A percentile compares a stretch with the other conserved stretches of the same genome.
Evolutionary conservation across 2,329 filamentous ascomycete genomes (phyloP).

Genomic region (Huntiella savannae): DNA sequence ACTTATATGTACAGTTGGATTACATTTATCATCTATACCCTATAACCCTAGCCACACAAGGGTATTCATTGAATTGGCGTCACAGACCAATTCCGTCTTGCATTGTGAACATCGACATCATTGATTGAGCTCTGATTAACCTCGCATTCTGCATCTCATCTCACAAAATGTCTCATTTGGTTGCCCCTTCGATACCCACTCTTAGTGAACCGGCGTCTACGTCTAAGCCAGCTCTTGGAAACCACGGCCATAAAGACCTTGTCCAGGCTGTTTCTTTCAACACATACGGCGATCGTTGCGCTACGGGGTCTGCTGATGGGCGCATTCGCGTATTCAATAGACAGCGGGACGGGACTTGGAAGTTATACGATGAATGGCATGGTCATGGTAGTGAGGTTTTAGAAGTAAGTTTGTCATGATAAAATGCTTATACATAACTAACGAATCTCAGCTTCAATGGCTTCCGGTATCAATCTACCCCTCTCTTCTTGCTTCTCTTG

Average conservation of each 20-base stretch:
- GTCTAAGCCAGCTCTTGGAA: conserved; percentile 35
- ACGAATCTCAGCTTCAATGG: conserved; percentile 56
- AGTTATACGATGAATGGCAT: conserved; percentile 68
- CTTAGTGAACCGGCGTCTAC: conserved; percentile 29
- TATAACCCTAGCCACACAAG: not conserved
- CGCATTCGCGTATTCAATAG: conserved; percentile 82
- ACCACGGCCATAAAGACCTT: conserved; percentile 60
- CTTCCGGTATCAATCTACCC: conserved; percentile 75
- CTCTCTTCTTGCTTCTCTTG: conserved; percentile 70
- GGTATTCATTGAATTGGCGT: not conserved
- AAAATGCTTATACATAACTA: conserved; percentile 8
- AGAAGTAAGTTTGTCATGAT: conserved; percentile 38
- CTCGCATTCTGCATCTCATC: not conserved
- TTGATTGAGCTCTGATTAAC: not conserved
- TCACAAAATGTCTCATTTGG: conserved; percentile 11
- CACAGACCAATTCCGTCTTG: not conserved
- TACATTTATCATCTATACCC: too few relatives aligned
- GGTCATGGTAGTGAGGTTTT: conserved; percentile 81
- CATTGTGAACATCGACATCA: not conserved
- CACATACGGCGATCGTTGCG: conserved; percentile 76
- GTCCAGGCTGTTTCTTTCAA: conserved; percentile 81
- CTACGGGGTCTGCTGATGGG: conserved; percentile 80
- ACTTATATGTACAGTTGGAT: too few relatives aligned
- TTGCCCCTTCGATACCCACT: conserved; percentile 10
- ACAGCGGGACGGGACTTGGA: conserved; percentile 60